phyloP scores from a whole-genome alignment of 768 basidiomycete genomes.

The Boletus reticuloceps region DNA sequence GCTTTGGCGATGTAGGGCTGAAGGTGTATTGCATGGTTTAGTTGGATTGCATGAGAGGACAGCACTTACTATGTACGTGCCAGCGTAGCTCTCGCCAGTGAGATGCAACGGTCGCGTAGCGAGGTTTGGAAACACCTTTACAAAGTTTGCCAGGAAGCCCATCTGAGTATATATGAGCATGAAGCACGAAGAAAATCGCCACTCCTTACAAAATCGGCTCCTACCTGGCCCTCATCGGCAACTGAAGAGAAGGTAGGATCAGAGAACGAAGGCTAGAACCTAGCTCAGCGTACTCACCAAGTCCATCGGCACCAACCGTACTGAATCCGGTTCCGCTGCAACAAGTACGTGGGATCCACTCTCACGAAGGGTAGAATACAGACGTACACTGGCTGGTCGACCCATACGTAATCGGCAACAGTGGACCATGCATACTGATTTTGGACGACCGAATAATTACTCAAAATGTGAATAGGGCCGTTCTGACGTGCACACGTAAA shows the following conservation, averaged over 20 bases:
- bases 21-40: constrained; percentile 18
- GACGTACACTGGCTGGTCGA: neutral
- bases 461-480: neutral
- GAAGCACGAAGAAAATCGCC: neutral
- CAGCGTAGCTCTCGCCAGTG: constrained; percentile 76
- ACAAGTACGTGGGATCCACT: neutral
- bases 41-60: constrained; percentile 28
- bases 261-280: neutral
- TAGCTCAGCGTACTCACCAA: constrained; percentile 37
- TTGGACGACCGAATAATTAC: neutral
- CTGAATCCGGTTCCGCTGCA: constrained; percentile 35
- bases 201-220: constrained; percentile 39
- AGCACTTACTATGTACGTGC: constrained; percentile 56
- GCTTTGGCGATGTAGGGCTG: constrained; percentile 75
- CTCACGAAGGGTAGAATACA: neutral
- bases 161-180: constrained; percentile 39
- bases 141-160: constrained; percentile 66
- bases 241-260: constrained; percentile 32
- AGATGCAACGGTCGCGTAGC: constrained; percentile 62
- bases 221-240: constrained; percentile 63
- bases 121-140: constrained; percentile 68
- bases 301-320: constrained; percentile 58
- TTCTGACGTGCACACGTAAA: neutral
- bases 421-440: neutral
- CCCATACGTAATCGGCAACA: neutral